phyloP scores from a whole-genome alignment of 2,329 filamentous ascomycete species.

The Fonsecaea multimorphosa region DNA sequence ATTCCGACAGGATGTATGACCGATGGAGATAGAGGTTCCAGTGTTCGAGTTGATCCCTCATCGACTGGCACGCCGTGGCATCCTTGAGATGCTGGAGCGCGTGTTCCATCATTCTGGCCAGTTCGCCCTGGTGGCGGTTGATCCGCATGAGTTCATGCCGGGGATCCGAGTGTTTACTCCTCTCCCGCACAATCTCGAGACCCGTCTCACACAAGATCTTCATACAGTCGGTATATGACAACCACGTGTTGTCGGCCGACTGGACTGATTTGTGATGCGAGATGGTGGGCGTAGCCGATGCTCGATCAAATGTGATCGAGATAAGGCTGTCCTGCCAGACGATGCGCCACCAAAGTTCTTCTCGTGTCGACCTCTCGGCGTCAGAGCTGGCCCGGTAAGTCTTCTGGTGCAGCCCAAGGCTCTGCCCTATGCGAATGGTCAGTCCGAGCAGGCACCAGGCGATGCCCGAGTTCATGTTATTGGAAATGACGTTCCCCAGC shows the following conservation, averaged over 20 bases:
- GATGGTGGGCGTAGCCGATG: slow-evolving; percentile 42
- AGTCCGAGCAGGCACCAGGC: slow-evolving; percentile 63
- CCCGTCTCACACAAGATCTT: slow-evolving; percentile 41
- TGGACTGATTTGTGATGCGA: background rate
- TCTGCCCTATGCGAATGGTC: slow-evolving; percentile 45
- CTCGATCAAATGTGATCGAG: slow-evolving; percentile 45
- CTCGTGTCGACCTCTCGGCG: slow-evolving; percentile 60
- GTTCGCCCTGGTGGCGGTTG: slow-evolving; percentile 61
- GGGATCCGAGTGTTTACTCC: slow-evolving; percentile 59
- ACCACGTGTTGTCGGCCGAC: slow-evolving; percentile 10
- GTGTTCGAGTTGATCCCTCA: slow-evolving; percentile 62
- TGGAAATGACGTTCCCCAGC: slow-evolving; percentile 65
- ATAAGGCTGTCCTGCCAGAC: slow-evolving; percentile 48
- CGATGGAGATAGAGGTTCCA: slow-evolving; percentile 66
- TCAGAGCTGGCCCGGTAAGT: slow-evolving; percentile 1
- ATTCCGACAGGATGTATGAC: slow-evolving; percentile 66
- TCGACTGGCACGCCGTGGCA: slow-evolving; percentile 48
- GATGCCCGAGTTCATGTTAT: slow-evolving; percentile 68
- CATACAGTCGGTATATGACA: slow-evolving; percentile 43
- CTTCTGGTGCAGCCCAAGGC: slow-evolving; percentile 42
- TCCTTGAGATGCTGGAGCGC: slow-evolving; percentile 64
- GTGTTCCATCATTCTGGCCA: slow-evolving; percentile 62
- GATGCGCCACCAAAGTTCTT: slow-evolving; percentile 58
- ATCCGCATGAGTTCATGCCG: slow-evolving; percentile 60
- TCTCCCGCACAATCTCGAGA: slow-evolving; percentile 44